These are phyloP conservation scores for Lotmaria passim DNA, from an alignment of 208 protist species.

Conservation along the genomic window DNA sequence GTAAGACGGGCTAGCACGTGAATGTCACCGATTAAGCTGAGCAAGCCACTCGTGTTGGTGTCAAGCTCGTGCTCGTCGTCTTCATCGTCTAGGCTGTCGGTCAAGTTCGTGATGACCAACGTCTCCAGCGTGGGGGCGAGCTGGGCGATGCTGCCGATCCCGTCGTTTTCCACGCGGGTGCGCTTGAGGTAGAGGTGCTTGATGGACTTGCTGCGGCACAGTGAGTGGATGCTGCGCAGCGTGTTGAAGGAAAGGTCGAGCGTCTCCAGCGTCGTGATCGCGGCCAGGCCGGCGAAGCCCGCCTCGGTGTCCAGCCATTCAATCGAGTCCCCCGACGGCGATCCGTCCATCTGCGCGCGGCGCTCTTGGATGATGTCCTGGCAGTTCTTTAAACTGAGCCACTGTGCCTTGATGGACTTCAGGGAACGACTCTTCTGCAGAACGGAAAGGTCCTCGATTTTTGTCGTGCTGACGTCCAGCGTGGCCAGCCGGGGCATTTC, in stretches of 20 bases:
- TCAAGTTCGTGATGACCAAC: constrained; percentile 61
- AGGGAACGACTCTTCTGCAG: constrained; percentile 51
- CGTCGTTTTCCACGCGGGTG: constrained; percentile 57
- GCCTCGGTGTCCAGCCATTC: constrained; percentile 46
- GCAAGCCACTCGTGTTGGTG: constrained; percentile 42
- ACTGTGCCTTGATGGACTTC: constrained; percentile 65
- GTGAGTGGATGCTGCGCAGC: constrained; percentile 54
- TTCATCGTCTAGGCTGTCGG: constrained; percentile 39
- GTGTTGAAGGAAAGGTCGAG: constrained; percentile 73
- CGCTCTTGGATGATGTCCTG: constrained; percentile 50
- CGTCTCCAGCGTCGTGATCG: constrained; percentile 64
- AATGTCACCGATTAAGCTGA: constrained; percentile 45
- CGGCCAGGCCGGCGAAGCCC: constrained; percentile 58
- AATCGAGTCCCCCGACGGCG: constrained; percentile 16
- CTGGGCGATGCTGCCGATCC: constrained; percentile 52
- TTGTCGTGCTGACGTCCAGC: constrained; percentile 62
- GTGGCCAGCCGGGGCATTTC: constrained; percentile 46
- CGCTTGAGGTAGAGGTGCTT: constrained; percentile 59
- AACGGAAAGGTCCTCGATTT: constrained; percentile 61
- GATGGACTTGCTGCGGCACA: constrained; percentile 67
- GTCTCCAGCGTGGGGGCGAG: constrained; percentile 56
- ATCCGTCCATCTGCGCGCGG: constrained; percentile 37
- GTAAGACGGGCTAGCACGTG: constrained; percentile 34
- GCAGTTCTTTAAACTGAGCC: constrained; percentile 67
- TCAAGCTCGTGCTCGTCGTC: constrained; percentile 37